A percentile compares a stretch with the other conserved stretches of the same genome.
phyloP scores from a whole-genome alignment of 2,329 filamentous ascomycete species.

The Talaromyces sp. region DNA sequence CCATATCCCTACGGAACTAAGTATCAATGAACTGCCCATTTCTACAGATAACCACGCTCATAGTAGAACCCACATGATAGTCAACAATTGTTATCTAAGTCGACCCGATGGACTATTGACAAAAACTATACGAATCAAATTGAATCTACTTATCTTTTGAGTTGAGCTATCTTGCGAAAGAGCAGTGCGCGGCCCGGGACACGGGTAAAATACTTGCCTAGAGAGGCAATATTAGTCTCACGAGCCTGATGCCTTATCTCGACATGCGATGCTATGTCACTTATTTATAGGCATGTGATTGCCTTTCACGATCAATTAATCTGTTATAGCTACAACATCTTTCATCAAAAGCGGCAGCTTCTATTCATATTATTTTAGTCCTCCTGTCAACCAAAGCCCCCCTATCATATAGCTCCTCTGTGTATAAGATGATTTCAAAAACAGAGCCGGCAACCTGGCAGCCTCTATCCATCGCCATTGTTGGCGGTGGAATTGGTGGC shows the following conservation, averaged over 20 bases:
- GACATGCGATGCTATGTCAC: not conserved
- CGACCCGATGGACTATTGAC: too few relatives aligned
- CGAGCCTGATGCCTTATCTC: not conserved
- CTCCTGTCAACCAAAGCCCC: not conserved
- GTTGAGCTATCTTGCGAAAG: not conserved
- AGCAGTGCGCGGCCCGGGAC: slow-evolving; percentile 13
- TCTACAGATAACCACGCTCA: not conserved
- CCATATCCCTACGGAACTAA: not conserved
- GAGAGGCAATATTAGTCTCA: not conserved
- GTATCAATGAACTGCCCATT: not conserved
- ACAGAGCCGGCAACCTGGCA: slow-evolving; percentile 39
- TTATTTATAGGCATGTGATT: slow-evolving; percentile 11
- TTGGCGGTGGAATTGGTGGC: slow-evolving; percentile 57
- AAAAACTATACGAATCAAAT: not conserved
- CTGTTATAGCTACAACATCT: not conserved
- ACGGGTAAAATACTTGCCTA: slow-evolving; percentile 11
- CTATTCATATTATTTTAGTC: not conserved
- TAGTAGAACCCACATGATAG: not conserved
- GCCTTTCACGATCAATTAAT: not conserved
- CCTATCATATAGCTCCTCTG: not conserved
- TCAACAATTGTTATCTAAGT: not conserved
- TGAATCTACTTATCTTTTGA: slow-evolving; percentile 3
- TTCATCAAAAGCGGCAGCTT: not conserved
- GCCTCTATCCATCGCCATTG: slow-evolving; percentile 47
- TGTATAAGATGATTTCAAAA: slow-evolving; percentile 21